phyloP scores from a whole-genome alignment of 495 filamentous ascomycete genomes.

The Xylaria sp. region DNA sequence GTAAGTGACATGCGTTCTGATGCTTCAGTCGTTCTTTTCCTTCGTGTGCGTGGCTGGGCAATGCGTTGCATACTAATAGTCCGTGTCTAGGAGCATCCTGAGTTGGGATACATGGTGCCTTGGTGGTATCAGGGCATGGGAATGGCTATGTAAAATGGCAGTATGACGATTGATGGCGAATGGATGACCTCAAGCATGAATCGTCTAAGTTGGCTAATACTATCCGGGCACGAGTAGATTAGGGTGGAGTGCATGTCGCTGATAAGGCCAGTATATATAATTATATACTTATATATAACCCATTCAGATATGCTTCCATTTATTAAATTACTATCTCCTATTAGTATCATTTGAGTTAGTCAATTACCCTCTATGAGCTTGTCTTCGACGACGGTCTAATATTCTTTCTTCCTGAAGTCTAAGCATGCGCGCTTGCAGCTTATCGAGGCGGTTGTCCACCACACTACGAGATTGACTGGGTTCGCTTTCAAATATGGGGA shows the following conservation, averaged over 20 bases:
- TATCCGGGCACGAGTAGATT: neutral
- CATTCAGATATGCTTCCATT: neutral
- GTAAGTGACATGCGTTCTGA: conserved; percentile 10
- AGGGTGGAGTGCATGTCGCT: neutral
- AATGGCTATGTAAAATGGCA: neutral
- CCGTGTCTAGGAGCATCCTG: conserved; percentile 6
- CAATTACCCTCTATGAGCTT: neutral
- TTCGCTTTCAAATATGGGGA: neutral
- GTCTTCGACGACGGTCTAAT: neutral
- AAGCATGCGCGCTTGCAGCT: neutral
- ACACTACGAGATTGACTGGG: neutral
- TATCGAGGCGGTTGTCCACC: neutral
- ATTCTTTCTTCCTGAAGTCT: neutral
- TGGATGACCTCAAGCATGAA: neutral
- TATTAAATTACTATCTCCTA: neutral
- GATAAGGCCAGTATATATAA: neutral
- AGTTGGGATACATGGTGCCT: conserved; percentile 21
- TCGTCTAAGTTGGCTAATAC: neutral
- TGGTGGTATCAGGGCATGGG: conserved; percentile 28
- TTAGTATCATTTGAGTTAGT: neutral
- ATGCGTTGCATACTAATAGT: conserved; percentile 2
- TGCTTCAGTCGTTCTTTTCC: neutral
- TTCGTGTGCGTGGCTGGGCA: neutral
- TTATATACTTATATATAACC: no score
- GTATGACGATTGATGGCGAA: neutral